Base-by-base conservation (phyloP, 192 early-diverging fungal species). In the Podila minutissima region DNA sequence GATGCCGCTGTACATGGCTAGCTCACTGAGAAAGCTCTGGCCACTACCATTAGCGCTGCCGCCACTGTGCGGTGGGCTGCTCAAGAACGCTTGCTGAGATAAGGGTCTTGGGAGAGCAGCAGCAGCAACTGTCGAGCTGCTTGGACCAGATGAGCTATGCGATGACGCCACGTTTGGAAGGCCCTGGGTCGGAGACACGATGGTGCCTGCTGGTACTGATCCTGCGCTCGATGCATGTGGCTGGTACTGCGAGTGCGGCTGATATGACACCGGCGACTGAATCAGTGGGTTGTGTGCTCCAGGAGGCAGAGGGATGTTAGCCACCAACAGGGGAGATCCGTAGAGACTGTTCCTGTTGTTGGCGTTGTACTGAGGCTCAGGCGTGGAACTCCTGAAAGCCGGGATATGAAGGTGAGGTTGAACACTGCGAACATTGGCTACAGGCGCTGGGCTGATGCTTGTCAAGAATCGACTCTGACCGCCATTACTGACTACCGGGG, bases 241-340 rank as follows among this genome's bases (percentile, higher is more conserved):
- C 20, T 71, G 60, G 66, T 79, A 72, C 29, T 67, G 69, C 32
- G 70, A 66, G 20, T 79, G 75, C 15, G 75, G 70, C 20, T 68
- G 51, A 32, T 72, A 79, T n/a, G 37, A 35, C 32, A 71, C 5
- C 0, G 68, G 69, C 17, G 69, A 77, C 15, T 77, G 75, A 9
- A 62, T 31, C 20, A 79, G 60, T 8, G 75, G 75, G 22, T 79
- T 79, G 11, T 41, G 51, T 35, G 66, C 66, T 37, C 75, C 75
- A 41, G 75, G 75, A 12, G 75, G 75, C 53, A 79, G 22, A 4
- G 75, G 75, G 15, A 79, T 64, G 50, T 68, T 79, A 51, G 64
- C 48, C 12, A 67, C 46, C 0, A 77, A 50, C 33, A 79, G 51
- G 0, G 75, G 75, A 20, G 75, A 79, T 67, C 70, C 75, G 48